A percentile compares a stretch with the other conserved stretches of the same genome.
These are phyloP conservation scores for Solanum appendiculatum DNA, from an alignment of 257 asterid genomes.

Conservation along the genomic window DNA sequence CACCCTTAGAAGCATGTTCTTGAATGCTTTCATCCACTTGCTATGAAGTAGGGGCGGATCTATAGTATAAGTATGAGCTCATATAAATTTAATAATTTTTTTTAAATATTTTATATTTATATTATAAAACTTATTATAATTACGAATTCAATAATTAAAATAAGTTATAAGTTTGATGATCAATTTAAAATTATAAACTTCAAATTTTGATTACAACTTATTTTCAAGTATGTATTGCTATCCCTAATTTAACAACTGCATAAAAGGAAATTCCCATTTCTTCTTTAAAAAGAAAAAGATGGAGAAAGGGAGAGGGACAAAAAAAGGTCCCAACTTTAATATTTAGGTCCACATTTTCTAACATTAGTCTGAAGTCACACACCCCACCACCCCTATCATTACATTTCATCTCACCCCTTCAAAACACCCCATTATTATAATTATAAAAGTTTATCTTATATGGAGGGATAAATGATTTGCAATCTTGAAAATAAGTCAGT, in stretches of 20 bases:
- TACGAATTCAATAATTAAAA: not conserved
- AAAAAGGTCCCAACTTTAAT: not conserved
- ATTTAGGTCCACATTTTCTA: not conserved
- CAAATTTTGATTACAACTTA: no score
- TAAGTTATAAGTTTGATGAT: no score
- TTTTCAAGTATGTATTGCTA: not conserved
- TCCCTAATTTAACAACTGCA: not conserved
- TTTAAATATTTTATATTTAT: not conserved
- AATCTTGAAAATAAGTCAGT: not conserved
- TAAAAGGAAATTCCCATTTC: not conserved
- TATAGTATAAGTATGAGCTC: no score
- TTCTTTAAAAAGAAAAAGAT: not conserved
- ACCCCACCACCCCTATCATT: not conserved
- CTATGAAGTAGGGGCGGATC: not conserved
- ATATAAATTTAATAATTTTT: no score
- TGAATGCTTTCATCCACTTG: no score
- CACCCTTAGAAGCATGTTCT: no score
- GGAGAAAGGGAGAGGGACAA: not conserved
- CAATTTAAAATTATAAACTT: no score
- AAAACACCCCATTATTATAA: not conserved
- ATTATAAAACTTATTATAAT: not conserved
- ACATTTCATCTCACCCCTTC: not conserved
- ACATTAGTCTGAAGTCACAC: not conserved
- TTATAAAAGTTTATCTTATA: not conserved
- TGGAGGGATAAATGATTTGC: not conserved